Base-by-base conservation (phyloP, 176 grass and related monocot genomes). In the Lolium perenne region DNA sequence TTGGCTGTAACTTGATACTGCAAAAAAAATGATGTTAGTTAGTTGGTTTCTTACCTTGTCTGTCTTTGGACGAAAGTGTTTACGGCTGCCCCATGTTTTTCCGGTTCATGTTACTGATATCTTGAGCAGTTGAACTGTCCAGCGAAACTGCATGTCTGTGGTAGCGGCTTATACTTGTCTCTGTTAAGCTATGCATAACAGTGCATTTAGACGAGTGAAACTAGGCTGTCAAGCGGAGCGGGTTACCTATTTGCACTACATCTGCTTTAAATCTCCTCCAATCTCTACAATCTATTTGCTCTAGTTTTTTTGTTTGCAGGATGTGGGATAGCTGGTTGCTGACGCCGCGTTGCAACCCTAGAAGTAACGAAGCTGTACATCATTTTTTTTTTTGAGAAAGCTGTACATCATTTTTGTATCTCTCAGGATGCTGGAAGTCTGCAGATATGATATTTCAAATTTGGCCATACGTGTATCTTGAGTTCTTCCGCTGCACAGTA, bases 1-100 rank as follows among this genome's bases (percentile, higher is more conserved):
- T 72, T 67, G 59, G 61, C 46, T 46, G 40, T 57, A 74, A 66
- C 85, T 53, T 74, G 6, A 74, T 76, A 57, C 46, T 7, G 47
- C 11, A 47, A 51, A 76, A 76, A 10, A 41, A 56, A 61, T 67
- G 57, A 26, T 65, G 48, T 17, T 41, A 10, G 25, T 61, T 49
- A 15, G 54, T 73, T 83, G 22, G 15, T 20, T 29, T 12, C 50
- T 71, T 68, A 5, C 18, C 18, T 23, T 9, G 15, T 20, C 1
- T 46, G 16, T 61, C 13, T 5, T 32, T 16, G 10, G 40, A 35
- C 32, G 32, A 35, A 35, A 35, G 32, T 2, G 3, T 35, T 38
- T 0, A 35, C 4, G 6, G 22, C 10, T 26, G 11, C 80, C 6
- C 11, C 14, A 43, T 7, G 43, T 35, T 9, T 50, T 5, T 2